Percentiles rank a stretch among this genome's conserved stretches.
Evolutionary conservation across 768 basidiomycete genomes (phyloP).

Genomic region (Pleurotus giganteus): DNA sequence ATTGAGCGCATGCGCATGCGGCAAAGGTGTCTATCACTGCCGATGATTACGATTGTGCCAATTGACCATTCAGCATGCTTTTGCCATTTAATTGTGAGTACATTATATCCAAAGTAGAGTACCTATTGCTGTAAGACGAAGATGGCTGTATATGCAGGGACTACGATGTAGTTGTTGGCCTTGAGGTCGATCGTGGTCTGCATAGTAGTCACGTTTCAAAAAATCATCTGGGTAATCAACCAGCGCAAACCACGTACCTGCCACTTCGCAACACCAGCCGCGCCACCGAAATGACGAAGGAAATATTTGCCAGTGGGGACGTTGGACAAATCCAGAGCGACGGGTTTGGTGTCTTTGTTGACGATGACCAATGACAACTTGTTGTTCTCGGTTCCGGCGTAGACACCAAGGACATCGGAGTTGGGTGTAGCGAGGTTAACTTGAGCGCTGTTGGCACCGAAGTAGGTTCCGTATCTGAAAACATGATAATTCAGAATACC

Average conservation of each 20-base stretch:
- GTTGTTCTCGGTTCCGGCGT: slow-evolving; percentile 39
- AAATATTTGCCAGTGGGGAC: slow-evolving; percentile 50
- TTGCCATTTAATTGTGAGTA: no score
- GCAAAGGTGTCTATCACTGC: no score
- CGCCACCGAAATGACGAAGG: slow-evolving; percentile 55
- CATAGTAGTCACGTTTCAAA: not conserved
- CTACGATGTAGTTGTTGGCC: slow-evolving; percentile 29
- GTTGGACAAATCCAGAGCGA: slow-evolving; percentile 39
- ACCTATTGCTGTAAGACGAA: slow-evolving; percentile 23
- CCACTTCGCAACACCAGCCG: slow-evolving; percentile 51
- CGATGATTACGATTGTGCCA: no score
- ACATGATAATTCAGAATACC: not conserved
- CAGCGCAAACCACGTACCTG: slow-evolving; percentile 36
- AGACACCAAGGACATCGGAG: slow-evolving; percentile 42
- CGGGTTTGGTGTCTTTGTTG: slow-evolving; percentile 47
- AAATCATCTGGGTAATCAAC: not conserved
- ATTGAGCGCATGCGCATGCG: no score
- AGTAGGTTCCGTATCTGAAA: slow-evolving; percentile 41
- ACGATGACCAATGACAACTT: slow-evolving; percentile 45
- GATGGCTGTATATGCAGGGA: slow-evolving; percentile 29
- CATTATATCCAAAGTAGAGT: no score
- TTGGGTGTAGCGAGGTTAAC: slow-evolving; percentile 41
- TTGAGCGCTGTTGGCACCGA: slow-evolving; percentile 42
- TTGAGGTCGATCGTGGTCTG: slow-evolving; percentile 31
- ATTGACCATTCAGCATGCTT: no score